These are phyloP conservation scores for Ustilago cynodontis DNA, from an alignment of 1,284 basidiomycete genomes.

Conservation along the genomic window DNA sequence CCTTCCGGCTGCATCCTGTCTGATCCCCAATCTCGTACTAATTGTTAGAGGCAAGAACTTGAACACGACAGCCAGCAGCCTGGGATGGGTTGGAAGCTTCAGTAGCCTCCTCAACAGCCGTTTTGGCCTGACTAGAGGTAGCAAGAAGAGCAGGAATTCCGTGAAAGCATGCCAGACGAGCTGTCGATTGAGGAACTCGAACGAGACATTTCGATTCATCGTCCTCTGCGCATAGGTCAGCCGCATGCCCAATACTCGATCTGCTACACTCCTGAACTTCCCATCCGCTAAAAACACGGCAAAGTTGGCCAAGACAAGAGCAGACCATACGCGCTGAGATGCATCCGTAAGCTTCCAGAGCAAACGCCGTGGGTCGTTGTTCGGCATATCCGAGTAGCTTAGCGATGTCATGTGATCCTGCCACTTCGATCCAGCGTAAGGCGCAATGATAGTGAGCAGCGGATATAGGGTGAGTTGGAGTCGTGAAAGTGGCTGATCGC, in stretches of 20 bases:
- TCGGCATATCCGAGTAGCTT: constrained; percentile 82
- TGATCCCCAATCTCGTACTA: constrained; percentile 50
- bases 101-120: constrained; percentile 75
- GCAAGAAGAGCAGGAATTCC: constrained; percentile 92
- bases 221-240: constrained; percentile 81
- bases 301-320: constrained; percentile 80
- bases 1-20: constrained; percentile 29
- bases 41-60: constrained; percentile 48
- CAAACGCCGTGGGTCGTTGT: constrained; percentile 72
- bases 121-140: constrained; percentile 83
- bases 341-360: constrained; percentile 81
- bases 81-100: constrained; percentile 67
- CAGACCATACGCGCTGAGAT: constrained; percentile 77
- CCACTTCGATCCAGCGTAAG: constrained; percentile 82
- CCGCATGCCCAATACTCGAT: constrained; percentile 83
- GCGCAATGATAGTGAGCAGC: constrained; percentile 79
- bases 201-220: constrained; percentile 87
- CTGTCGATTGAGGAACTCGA: constrained; percentile 99
- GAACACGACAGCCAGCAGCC: constrained; percentile 67
- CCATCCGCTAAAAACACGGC: constrained; percentile 87
- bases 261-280: constrained; percentile 86
- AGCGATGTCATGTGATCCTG: constrained; percentile 81
- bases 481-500: constrained; percentile 54
- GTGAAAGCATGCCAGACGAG: constrained; percentile 99
- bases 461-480: constrained; percentile 75